Base-by-base conservation (phyloP, 2,329 filamentous ascomycete species). In the Chaetothyriales sp. region DNA sequence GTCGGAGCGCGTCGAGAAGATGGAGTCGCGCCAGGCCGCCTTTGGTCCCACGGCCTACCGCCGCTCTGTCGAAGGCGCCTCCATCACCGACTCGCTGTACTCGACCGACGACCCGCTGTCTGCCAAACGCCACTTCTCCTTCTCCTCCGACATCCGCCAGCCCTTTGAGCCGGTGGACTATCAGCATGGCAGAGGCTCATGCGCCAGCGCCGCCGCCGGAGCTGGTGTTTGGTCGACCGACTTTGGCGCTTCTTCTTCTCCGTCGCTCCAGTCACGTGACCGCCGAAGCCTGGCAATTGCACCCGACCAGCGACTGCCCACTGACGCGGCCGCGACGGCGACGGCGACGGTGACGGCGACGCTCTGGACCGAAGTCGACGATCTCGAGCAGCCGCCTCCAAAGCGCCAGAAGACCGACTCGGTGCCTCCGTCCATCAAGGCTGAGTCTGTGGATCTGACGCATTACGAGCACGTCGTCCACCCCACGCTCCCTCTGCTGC, bases 1-100 rank as follows among this genome's bases (percentile, higher is more conserved):
- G 19, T 87, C 88, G 20, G 88, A 94, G 64, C 77, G 89, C 22
- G 81, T 95, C 54, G 82, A 89, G 61, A 83, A 79, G 44, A 82
- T 95, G 46, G 89, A 94, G 65, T 85, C 83, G 58, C 85, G 87
- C 63, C 80, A 92, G 52, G 68, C 72, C 64, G 33, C 67, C 22
- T 65, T 67, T 18, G 66, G 70, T 22, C 65, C 67, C 4, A 63
- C 70, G 48, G 65, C 64, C 15, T 73, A 75, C 33, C 77, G 60
- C 20, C 53, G 56, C 18, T 62, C 60, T 4, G 44, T 61, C 18
- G 60, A 62, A 43, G 53, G 51, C 5, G 53, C 45, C 25, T 48
- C 49, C n/a, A 57, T 53, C 45, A 49, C 47, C 29, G 58, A 80
- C 50, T 70, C 75, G 9, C 79, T 77, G 56, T 71, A 74, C 9